These are phyloP conservation scores for Podospora comata DNA, from an alignment of 495 filamentous ascomycete genomes.

Conservation along the genomic window DNA sequence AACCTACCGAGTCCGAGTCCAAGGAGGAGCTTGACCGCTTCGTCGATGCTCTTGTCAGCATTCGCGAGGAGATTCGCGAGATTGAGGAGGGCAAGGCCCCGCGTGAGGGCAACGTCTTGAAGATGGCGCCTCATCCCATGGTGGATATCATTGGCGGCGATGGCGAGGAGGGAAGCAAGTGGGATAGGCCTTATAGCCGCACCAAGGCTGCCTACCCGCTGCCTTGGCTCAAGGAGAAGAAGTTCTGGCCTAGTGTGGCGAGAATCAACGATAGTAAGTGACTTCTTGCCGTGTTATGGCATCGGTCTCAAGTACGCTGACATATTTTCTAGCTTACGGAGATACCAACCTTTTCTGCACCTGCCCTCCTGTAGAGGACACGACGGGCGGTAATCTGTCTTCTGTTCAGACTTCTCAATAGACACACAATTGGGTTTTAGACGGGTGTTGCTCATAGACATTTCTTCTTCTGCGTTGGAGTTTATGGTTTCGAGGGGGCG, in stretches of 20 bases:
- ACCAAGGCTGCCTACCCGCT: constrained; percentile 89
- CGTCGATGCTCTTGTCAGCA: constrained; percentile 86
- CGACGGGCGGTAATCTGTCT: constrained; percentile 34
- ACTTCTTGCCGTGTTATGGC: no score
- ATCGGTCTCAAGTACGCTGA: constrained; percentile 28
- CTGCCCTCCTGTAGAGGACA: constrained; percentile 78
- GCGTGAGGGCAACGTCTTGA: constrained; percentile 81
- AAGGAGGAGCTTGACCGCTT: constrained; percentile 94
- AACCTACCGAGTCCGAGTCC: constrained; percentile 93
- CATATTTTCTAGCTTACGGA: constrained; percentile 64
- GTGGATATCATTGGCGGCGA: constrained; percentile 68
- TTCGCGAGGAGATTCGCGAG: constrained; percentile 80
- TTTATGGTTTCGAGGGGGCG: not conserved
- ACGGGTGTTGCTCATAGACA: not conserved
- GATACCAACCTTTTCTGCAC: constrained; percentile 95
- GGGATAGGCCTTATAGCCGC: constrained; percentile 74
- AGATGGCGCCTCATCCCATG: constrained; percentile 86
- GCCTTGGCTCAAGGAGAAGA: constrained; percentile 85
- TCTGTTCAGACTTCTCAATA: constrained; percentile 23
- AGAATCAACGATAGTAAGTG: constrained; percentile 82
- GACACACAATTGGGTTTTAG: not conserved
- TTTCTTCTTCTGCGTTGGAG: not conserved
- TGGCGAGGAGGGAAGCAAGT: constrained; percentile 51
- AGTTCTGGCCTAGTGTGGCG: constrained; percentile 94
- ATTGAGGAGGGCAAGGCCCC: constrained; percentile 79